phyloP scores from a whole-genome alignment of 768 basidiomycete species.

The Dictyophora rubrovolvata region DNA sequence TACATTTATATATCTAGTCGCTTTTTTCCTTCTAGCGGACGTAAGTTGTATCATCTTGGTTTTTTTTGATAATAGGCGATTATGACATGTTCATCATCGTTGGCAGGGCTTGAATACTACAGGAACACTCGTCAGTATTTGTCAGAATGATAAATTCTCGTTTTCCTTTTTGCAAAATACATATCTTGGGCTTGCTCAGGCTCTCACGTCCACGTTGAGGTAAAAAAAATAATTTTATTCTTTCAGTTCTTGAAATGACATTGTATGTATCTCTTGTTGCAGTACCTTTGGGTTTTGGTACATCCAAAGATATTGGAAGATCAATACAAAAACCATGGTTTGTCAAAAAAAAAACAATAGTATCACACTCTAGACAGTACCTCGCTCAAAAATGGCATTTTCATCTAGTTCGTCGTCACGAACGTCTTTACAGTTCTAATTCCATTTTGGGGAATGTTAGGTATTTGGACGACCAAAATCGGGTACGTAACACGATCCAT shows the following conservation, averaged over 20 bases:
- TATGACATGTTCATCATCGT: too few species aligned
- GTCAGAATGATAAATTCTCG: conserved; percentile 69
- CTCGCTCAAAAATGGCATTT: neutral
- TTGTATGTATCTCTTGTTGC: conserved; percentile 11
- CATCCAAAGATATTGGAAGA: conserved; percentile 68
- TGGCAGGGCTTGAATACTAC: conserved; percentile 74
- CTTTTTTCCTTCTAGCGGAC: conserved; percentile 73
- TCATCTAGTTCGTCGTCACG: conserved; percentile 55
- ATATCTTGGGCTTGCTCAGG: conserved; percentile 67
- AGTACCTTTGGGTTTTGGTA: conserved; percentile 78
- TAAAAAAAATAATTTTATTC: neutral
- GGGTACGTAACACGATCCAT: conserved; percentile 43
- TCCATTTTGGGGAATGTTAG: conserved; percentile 80
- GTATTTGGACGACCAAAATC: conserved; percentile 67
- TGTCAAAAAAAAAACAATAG: conserved; percentile 6
- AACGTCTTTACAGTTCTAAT: conserved; percentile 70
- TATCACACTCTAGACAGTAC: neutral
- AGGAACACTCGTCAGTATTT: conserved; percentile 61
- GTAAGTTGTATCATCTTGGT: conserved; percentile 38
- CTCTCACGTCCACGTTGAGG: conserved; percentile 52
- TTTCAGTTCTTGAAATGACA: neutral
- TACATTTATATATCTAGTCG: conserved; percentile 71
- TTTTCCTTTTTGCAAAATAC: conserved; percentile 80
- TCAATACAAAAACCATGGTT: conserved; percentile 76
- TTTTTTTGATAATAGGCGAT: too few species aligned